Evolutionary conservation across 805 yeast species (phyloP).

Genomic region (Candida jianshihensis): DNA sequence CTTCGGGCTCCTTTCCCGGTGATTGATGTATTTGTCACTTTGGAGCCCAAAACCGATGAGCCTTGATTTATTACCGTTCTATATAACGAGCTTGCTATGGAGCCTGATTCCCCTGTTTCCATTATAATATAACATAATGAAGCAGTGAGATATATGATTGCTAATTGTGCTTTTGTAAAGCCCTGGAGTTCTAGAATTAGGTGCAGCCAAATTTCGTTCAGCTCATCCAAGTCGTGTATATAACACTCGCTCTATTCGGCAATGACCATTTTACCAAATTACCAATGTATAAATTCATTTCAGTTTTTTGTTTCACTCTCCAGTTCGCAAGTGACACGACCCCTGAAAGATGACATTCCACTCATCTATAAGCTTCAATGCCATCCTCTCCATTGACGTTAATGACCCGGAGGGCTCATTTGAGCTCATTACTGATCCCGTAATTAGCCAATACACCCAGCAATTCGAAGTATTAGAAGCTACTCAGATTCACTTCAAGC

Average conservation of each 20-base stretch:
- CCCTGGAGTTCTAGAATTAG: too few relatives aligned
- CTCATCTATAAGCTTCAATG: conserved; percentile 20
- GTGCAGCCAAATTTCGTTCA: too few relatives aligned
- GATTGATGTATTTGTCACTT: too few relatives aligned
- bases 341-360: conserved; percentile 1
- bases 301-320: neutral
- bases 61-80: too few relatives aligned
- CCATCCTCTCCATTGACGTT: conserved; percentile 12
- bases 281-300: neutral
- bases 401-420: neutral
- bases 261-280: neutral
- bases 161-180: too few relatives aligned
- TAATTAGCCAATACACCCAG: neutral
- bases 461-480: neutral
- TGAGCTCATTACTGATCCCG: neutral
- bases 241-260: neutral
- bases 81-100: too few relatives aligned
- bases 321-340: conserved; percentile 3
- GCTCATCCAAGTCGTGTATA: neutral
- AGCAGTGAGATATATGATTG: too few relatives aligned
- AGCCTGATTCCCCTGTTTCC: too few relatives aligned
- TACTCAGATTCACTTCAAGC: too few relatives aligned
- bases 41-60: too few relatives aligned
- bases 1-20: too few relatives aligned
- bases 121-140: too few relatives aligned